Conservation (phyloP, 192 early-diverging fungal species). For the Dissophora ornata region DNA sequence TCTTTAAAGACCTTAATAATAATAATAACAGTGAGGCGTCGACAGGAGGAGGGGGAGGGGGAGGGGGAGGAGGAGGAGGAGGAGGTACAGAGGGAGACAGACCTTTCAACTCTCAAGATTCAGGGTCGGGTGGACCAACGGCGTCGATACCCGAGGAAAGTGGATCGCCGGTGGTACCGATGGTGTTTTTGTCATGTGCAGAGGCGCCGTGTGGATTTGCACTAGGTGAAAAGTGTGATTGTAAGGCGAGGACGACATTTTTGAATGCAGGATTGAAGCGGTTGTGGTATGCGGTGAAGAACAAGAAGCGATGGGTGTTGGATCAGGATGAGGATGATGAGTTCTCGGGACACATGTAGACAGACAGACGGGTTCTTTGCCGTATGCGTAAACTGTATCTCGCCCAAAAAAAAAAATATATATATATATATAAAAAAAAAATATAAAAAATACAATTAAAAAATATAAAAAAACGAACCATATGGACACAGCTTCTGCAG, state of each 20-base stretch:
- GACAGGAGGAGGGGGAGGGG: too few relatives aligned
- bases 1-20: conserved; percentile 21
- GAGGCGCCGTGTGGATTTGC: conserved; percentile 46
- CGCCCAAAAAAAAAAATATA: too few relatives aligned
- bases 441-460: too few relatives aligned
- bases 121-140: neutral
- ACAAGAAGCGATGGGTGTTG: conserved; percentile 46
- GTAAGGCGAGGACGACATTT: conserved; percentile 41
- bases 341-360: conserved; percentile 10
- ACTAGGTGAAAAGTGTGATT: conserved; percentile 45
- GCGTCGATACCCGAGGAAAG: neutral
- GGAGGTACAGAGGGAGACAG: too few relatives aligned
- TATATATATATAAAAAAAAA: too few relatives aligned
- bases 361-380: too few relatives aligned
- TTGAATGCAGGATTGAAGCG: conserved; percentile 50
- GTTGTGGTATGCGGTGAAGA: conserved; percentile 39
- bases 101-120: too few relatives aligned
- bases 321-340: conserved; percentile 38
- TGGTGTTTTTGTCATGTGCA: conserved; percentile 44
- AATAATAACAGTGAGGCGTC: neutral
- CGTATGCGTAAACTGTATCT: too few relatives aligned
- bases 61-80: too few relatives aligned
- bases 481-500: too few relatives aligned
- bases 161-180: conserved; percentile 12
- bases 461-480: too few relatives aligned